phyloP scores from a whole-genome alignment of 2,329 filamentous ascomycete species.

The Pyrenochaeta sp. region DNA sequence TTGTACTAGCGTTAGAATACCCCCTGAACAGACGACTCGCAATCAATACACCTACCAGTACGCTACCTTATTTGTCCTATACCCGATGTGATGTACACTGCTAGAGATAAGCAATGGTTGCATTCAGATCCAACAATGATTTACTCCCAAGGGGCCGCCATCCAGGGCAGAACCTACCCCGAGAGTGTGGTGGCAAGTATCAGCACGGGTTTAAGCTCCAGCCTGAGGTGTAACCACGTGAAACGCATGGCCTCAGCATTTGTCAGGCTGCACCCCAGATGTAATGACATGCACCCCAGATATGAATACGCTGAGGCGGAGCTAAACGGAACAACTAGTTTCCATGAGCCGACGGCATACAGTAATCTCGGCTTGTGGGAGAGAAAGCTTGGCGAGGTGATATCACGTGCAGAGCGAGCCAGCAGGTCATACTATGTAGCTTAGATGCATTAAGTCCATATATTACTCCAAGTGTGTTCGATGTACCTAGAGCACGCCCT shows the following conservation, averaged over 20 bases:
- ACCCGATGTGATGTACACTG: neutral
- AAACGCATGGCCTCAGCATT: constrained; percentile 9
- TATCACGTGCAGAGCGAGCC: too few species aligned
- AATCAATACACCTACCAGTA: neutral
- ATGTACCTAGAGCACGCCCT: neutral
- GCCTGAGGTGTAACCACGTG: neutral
- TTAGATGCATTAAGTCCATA: too few species aligned
- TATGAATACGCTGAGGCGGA: neutral
- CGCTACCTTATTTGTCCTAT: neutral
- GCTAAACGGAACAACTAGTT: neutral
- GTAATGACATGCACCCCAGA: neutral
- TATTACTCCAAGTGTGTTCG: too few species aligned
- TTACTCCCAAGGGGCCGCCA: too few species aligned
- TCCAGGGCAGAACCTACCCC: neutral
- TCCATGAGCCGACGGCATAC: constrained; percentile 1
- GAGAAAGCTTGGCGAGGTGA: neutral
- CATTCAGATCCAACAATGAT: too few species aligned
- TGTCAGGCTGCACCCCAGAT: neutral
- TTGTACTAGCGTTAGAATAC: constrained; percentile 2
- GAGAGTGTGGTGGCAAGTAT: neutral
- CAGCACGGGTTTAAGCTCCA: neutral
- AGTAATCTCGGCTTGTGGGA: neutral
- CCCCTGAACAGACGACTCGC: neutral
- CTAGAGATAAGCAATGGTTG: neutral
- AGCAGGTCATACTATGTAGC: too few species aligned